Evolutionary conservation across 768 basidiomycete genomes (phyloP).

Genomic region (Phallus indusiatus): DNA sequence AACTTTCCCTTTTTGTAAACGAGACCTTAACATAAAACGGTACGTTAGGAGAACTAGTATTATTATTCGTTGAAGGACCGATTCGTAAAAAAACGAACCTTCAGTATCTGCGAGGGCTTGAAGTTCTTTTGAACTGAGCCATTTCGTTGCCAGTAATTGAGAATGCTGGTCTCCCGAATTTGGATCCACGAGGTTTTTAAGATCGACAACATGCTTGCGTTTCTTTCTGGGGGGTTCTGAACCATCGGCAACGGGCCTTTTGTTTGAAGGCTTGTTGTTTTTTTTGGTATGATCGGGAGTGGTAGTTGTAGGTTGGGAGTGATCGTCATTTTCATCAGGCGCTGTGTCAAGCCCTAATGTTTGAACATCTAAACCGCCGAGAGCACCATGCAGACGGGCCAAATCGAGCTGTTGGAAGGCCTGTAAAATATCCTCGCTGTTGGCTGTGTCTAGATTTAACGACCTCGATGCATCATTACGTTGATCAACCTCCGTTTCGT

Average conservation of each 20-base stretch:
- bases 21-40: too few relatives aligned
- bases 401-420: slow-evolving; percentile 66
- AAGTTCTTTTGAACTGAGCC: slow-evolving; percentile 63
- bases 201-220: background rate
- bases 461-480: slow-evolving; percentile 20
- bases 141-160: slow-evolving; percentile 64
- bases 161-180: slow-evolving; percentile 48
- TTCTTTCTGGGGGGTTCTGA: background rate
- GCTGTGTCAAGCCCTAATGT: slow-evolving; percentile 57
- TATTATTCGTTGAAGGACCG: too few relatives aligned
- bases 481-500: slow-evolving; percentile 14
- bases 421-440: slow-evolving; percentile 67
- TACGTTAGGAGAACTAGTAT: too few relatives aligned
- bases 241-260: background rate
- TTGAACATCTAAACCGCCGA: slow-evolving; percentile 47
- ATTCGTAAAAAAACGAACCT: slow-evolving; percentile 32
- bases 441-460: slow-evolving; percentile 26
- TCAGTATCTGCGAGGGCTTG: slow-evolving; percentile 58
- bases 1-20: slow-evolving; percentile 86
- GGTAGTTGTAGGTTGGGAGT: slow-evolving; percentile 29
- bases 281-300: too few relatives aligned
- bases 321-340: slow-evolving; percentile 47
- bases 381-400: slow-evolving; percentile 56
- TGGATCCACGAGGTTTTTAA: slow-evolving; percentile 22
- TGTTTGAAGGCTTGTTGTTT: slow-evolving; percentile 7